These are phyloP conservation scores for Westerdykella aurantiaca DNA, from an alignment of 2,329 filamentous ascomycete genomes.

Conservation along the genomic window DNA sequence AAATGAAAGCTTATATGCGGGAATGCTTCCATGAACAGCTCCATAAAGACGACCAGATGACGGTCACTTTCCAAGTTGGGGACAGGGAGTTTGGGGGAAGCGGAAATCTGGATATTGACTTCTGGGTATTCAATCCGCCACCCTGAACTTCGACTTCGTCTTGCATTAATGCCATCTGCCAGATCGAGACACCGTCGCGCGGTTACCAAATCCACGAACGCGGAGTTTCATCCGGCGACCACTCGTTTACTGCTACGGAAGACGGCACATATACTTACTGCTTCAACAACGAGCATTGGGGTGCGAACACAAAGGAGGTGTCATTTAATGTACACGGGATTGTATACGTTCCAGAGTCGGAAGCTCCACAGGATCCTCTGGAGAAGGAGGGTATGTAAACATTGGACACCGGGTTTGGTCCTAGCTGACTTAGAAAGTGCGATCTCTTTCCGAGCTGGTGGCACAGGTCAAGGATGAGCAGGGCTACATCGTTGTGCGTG, in stretches of 20 bases:
- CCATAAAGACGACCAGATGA: conserved; percentile 95
- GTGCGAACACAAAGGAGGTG: conserved; percentile 92
- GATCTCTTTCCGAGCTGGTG: conserved; percentile 75
- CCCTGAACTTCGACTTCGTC: background rate
- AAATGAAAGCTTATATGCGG: conserved; percentile 83
- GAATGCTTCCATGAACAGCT: conserved; percentile 97
- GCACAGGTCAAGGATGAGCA: conserved; percentile 96
- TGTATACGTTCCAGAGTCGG: conserved; percentile 88
- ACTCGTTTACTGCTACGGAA: conserved; percentile 76
- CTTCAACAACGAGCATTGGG: conserved; percentile 99
- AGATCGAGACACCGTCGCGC: conserved; percentile 74
- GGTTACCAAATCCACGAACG: conserved; percentile 75
- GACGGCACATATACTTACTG: conserved; percentile 95
- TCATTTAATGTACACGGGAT: conserved; percentile 99
- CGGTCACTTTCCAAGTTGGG: conserved; percentile 95
- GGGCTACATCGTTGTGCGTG: conserved; percentile 89
- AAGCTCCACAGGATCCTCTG: conserved; percentile 77
- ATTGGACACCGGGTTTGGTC: background rate
- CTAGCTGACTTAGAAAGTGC: conserved; percentile 52
- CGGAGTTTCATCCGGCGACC: conserved; percentile 81
- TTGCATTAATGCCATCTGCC: background rate
- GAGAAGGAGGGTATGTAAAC: conserved; percentile 71
- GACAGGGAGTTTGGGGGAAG: conserved; percentile 93
- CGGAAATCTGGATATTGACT: conserved; percentile 93
- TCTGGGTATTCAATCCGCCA: conserved; percentile 63